Evolutionary conservation across 2,329 filamentous ascomycete species (phyloP), one percentile per base, ranked within the genome.

Genomic region (Dactylonectria estremocensis): DNA sequence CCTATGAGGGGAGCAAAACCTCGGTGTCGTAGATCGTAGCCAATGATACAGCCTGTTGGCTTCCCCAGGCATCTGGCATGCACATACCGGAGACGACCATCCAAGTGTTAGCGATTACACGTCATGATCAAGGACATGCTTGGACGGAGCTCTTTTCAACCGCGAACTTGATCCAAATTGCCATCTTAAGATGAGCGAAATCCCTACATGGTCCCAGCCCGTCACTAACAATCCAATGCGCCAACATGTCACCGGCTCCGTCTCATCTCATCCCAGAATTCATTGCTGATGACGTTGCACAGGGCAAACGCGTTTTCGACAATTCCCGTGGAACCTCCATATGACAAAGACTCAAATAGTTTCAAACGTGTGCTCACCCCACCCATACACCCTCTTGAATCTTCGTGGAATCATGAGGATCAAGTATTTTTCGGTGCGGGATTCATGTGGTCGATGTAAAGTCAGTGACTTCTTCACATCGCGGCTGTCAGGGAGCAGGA

Each of bases 381-480:
- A 84, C 3, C 80, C 81, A 67, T 82, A 84, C 8, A 74, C 61
- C 18, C 77, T 73, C 8, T 72, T 77, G 61, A 85, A 54, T 7
- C 81, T 74, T 18, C 72, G 70, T 1, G 78, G 77, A 20, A 79
- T 72, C 1, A 78, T 62, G 0, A 75, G 73, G 5, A 80, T 43
- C 24, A 53, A 3, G 24, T 77, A 73, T 0, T 81, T 79, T 57
- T 83, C 80, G 1, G 84, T 80, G 2, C 72, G 73, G 1, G 79
- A 77, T 43, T 75, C 57, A 24, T 84, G 80, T 2, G 82, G 83
- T 0, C 82, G 75, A 52, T 83, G 81, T 1, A 83, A 20, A 0
- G 78, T 82, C 5, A 84, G 18, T 5, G 80, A 71, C 55, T 67
- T 75, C 10, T 75, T 69, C 7, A 72, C 72, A 0, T 37, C 63